Conservation (phyloP, 2,329 filamentous ascomycete genomes). For the Xylariaceae sp. region DNA sequence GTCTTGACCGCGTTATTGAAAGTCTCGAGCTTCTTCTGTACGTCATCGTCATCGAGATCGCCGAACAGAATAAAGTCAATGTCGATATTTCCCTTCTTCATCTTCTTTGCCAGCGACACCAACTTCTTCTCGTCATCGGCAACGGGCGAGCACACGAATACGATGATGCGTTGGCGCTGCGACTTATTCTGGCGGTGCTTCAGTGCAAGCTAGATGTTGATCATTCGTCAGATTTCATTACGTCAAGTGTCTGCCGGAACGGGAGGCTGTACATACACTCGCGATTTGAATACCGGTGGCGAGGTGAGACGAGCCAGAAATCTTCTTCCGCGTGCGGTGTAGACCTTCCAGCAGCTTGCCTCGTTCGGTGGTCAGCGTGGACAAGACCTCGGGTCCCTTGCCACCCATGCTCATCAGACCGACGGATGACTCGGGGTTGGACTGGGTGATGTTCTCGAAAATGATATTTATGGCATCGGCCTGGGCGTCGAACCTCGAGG, state of each 20-base stretch:
- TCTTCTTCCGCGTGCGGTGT: constrained; percentile 87
- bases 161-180: constrained; percentile 94
- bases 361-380: constrained; percentile 93
- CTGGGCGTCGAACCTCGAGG: constrained; percentile 95
- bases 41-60: constrained; percentile 86
- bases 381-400: constrained; percentile 94
- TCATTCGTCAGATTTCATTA: constrained; percentile 14
- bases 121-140: constrained; percentile 87
- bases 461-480: constrained; percentile 92
- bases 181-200: constrained; percentile 99
- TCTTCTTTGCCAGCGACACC: constrained; percentile 88
- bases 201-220: constrained; percentile 72
- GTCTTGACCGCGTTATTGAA: constrained; percentile 95
- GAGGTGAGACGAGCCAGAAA: constrained; percentile 84
- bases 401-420: constrained; percentile 99
- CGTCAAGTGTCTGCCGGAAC: neutral
- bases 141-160: constrained; percentile 93
- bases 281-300: constrained; percentile 95
- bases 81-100: constrained; percentile 96
- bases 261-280: constrained; percentile 62
- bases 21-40: constrained; percentile 86
- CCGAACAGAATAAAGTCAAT: constrained; percentile 96
- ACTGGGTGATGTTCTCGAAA: constrained; percentile 92
- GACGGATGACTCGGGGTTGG: constrained; percentile 95
- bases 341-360: constrained; percentile 93